Conservation (phyloP, 345 rosid species). For the Rhodomyrtus tomentosa region DNA sequence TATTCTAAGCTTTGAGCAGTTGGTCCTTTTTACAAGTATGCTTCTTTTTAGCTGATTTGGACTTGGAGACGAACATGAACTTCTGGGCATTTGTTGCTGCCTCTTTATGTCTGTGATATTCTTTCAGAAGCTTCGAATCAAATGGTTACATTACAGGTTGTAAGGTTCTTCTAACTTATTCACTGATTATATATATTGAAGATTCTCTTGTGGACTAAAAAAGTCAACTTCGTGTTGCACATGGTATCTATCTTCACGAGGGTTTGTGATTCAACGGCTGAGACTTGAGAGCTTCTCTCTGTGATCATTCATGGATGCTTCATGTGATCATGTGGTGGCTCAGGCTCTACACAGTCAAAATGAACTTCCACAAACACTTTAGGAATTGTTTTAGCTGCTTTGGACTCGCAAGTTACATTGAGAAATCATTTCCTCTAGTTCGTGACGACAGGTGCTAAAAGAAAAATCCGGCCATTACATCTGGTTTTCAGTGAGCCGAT, state of each 20-base stretch:
- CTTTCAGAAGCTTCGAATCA: not conserved
- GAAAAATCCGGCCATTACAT: not conserved
- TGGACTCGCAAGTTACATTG: not conserved
- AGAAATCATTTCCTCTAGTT: not conserved
- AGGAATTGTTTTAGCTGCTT: not conserved
- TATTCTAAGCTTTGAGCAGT: not conserved
- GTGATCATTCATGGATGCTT: not conserved
- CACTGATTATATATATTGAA: not conserved
- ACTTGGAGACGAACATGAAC: not conserved
- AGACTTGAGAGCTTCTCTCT: not conserved
- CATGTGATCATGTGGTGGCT: not conserved
- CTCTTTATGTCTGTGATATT: not conserved
- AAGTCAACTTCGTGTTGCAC: not conserved
- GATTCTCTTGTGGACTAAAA: not conserved
- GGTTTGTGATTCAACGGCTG: not conserved
- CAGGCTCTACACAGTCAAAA: not conserved
- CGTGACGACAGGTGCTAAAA: not conserved
- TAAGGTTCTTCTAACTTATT: not conserved
- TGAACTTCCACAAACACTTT: not conserved
- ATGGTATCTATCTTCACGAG: not conserved
- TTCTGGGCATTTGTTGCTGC: not conserved
- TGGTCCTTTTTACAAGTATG: not conserved
- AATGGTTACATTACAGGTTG: not conserved
- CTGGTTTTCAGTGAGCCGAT: not conserved
- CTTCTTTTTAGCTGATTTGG: not conserved